phyloP scores from a whole-genome alignment of 805 yeast species.

The Starmerella bombicola region DNA sequence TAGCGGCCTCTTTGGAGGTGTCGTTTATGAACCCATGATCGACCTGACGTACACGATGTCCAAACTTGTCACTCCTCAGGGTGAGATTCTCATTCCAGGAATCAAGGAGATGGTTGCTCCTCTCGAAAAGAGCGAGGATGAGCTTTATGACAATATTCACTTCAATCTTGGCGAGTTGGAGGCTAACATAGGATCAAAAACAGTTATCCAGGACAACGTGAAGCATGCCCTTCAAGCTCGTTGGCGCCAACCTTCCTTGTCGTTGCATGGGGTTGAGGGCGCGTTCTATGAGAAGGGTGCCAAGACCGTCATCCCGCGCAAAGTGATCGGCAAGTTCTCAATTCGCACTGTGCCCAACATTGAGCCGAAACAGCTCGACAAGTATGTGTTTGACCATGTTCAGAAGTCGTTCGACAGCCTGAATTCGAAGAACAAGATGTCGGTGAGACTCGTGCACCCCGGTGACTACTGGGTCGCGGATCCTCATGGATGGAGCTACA shows the following conservation, averaged over 20 bases:
- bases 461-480: slow-evolving; percentile 95
- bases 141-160: slow-evolving; percentile 73
- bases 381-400: slow-evolving; percentile 61
- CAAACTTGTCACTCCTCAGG: slow-evolving; percentile 64
- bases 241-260: slow-evolving; percentile 97
- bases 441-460: slow-evolving; percentile 73
- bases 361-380: slow-evolving; percentile 62
- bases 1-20: slow-evolving; percentile 95
- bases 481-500: slow-evolving; percentile 83
- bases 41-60: slow-evolving; percentile 73
- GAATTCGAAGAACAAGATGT: slow-evolving; percentile 62
- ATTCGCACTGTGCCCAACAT: slow-evolving; percentile 96
- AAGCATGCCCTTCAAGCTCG: slow-evolving; percentile 88
- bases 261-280: slow-evolving; percentile 95
- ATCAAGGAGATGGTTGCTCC: slow-evolving; percentile 91
- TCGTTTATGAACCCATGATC: slow-evolving; percentile 93
- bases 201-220: slow-evolving; percentile 64
- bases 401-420: slow-evolving; percentile 52
- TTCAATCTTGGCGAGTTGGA: slow-evolving; percentile 74
- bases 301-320: slow-evolving; percentile 94
- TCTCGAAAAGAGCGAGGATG: slow-evolving; percentile 64
- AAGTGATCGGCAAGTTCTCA: slow-evolving; percentile 86
- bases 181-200: slow-evolving; percentile 76
- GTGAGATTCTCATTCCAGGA: slow-evolving; percentile 80
- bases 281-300: slow-evolving; percentile 94